Evolutionary conservation across 176 grass and related monocot genomes (phyloP), one percentile per base, ranked within the genome.

Genomic region (Neostapfia colusana): DNA sequence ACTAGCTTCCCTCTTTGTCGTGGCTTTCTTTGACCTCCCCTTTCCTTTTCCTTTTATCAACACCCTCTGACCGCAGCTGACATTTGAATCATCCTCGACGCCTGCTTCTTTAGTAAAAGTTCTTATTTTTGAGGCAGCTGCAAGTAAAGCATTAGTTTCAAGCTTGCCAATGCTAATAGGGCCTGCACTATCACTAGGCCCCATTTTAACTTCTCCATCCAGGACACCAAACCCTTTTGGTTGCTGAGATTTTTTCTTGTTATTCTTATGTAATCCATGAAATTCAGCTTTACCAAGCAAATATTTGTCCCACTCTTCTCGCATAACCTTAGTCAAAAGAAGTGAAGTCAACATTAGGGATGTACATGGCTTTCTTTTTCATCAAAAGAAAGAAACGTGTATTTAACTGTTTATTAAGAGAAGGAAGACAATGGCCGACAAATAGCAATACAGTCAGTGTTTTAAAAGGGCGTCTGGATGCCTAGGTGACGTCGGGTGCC

Each of bases 221-320:
- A 97, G 69, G 82, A 97, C 6, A 88, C 95, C 95, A 86, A 93
- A 89, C 43, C 95, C 95, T 86, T 91, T 97, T 80, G 86, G 88
- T 77, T 97, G 91, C 79, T 82, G 83, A 79, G 75, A 74, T 88
- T 54, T 91, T 73, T 80, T 91, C 82, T 84, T 91, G 68, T 87
- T 88, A 48, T 81, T 83, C 81, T 91, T 97, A 45, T 40, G 79
- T 46, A 93, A 83, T 77, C 79, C 82, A 34, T 86, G 84, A 39
- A 97, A 79, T 79, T 97, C 91, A 62, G 79, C 88, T 78, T 93
- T 97, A 5, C 84, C 95, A 74, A 92, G 87, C 84, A 97, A 88
- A 73, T 97, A 97, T 58, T 93, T 97, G 72, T 90, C 89, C 95
- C 95, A 97, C 77, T 93, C 95, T 36, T 87, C 84, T 78, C 39